Evolutionary conservation across 208 protist species (phyloP).

Genomic region (Acanthamoeba castellanii): DNA sequence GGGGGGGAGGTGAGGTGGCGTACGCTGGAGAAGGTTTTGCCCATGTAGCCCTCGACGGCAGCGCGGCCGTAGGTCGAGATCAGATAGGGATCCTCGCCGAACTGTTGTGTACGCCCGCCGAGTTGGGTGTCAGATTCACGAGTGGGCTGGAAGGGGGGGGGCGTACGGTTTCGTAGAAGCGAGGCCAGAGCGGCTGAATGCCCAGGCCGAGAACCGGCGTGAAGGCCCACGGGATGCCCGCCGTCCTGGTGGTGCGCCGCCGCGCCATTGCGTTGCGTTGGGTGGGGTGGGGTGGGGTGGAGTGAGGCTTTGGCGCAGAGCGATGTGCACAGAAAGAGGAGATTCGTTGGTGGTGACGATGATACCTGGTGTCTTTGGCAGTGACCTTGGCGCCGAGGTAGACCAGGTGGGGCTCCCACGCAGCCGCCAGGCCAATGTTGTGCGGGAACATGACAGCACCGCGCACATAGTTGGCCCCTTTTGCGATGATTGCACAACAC

Average conservation of each 20-base stretch:
- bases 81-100: constrained; percentile 81
- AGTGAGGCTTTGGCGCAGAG: too few species aligned
- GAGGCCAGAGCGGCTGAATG: constrained; percentile 80
- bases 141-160: neutral
- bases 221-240: constrained; percentile 82
- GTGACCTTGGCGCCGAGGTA: constrained; percentile 34
- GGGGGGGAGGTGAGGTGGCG: neutral
- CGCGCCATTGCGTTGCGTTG: neutral
- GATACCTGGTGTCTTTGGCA: constrained; percentile 79
- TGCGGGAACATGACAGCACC: constrained; percentile 79
- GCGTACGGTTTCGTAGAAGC: constrained; percentile 81
- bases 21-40: constrained; percentile 17
- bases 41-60: constrained; percentile 69
- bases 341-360: too few species aligned
- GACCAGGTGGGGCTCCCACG: constrained; percentile 71
- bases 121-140: neutral
- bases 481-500: neutral
- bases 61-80: constrained; percentile 65
- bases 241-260: constrained; percentile 4
- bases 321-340: too few species aligned
- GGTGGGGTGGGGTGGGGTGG: too few species aligned
- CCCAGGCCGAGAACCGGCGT: constrained; percentile 78
- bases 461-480: constrained; percentile 55
- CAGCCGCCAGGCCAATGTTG: constrained; percentile 75
- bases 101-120: neutral